Base-by-base conservation (phyloP, 2,329 filamentous ascomycete species). In the Passalora sequoiae region DNA sequence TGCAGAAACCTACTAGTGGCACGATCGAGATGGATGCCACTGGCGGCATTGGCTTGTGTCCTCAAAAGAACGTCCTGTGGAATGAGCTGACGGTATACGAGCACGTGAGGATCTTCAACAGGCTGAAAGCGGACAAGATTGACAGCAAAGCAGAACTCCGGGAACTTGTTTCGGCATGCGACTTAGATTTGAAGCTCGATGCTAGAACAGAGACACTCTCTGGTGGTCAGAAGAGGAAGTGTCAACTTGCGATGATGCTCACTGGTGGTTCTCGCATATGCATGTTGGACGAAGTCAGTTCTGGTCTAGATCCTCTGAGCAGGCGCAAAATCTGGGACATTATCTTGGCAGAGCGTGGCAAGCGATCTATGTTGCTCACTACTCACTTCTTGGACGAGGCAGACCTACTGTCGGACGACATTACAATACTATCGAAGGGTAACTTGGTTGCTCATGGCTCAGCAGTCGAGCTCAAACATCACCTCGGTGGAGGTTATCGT, bases 361-460 rank as follows among this genome's bases (percentile, higher is more conserved):
- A 75, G 47, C 74, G 89, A 30, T 94, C 89, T 0, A 85, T 95
- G 56, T 78, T 96, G 30, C 66, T 96, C 44, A 96, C 89, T 0
- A 96, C 89, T 0, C 91, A 96, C 63, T 96, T 95, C 64, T 73
- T 96, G 6, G 91, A 96, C 58, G 91, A 96, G 65, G 91, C 89
- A 0, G 89, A 96, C 60, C 72, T 95, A 1, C 75, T 96, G 1
- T 84, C 89, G 0, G 91, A 96, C 60, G 83, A 89, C 49, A 94
- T 96, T 52, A 86, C 83, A 1, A 87, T 96, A 40, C 69, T 96
- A 8, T 94, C 87, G 3, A 89, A 88, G 60, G 89, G 89, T 15
- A 81, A 80, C 1, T 73, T 95, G 2, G 86, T 87, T 43, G 88
- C 86, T 0, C 75, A 87, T 55, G 89, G 89, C 3, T 89, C 88